phyloP scores from a whole-genome alignment of 129 eudicot genomes.

The Arctium minus region DNA sequence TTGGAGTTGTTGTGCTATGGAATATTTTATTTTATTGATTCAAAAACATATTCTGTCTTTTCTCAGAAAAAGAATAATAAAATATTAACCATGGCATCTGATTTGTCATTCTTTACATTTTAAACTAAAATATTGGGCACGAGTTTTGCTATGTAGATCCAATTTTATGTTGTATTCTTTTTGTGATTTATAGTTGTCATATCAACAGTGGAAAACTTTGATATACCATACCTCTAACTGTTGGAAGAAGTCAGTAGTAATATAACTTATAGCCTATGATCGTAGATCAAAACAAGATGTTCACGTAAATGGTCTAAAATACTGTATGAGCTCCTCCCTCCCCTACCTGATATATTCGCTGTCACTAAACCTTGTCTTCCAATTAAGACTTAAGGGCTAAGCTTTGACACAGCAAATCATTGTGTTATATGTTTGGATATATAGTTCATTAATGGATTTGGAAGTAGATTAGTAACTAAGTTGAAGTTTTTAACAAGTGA shows the following conservation, averaged over 20 bases:
- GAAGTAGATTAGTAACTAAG: not conserved
- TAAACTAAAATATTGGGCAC: not conserved
- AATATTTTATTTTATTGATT: constrained; percentile 19
- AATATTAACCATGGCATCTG: constrained; percentile 8
- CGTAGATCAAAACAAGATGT: no score
- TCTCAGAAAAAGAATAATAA: constrained; percentile 9
- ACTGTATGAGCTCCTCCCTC: not conserved
- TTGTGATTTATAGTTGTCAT: not conserved
- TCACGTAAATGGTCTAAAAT: not conserved
- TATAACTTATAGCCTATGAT: not conserved
- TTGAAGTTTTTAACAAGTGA: not conserved
- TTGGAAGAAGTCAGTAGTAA: not conserved
- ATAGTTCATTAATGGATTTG: not conserved
- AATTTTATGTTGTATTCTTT: not conserved
- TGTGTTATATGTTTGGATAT: not conserved
- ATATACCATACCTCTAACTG: not conserved
- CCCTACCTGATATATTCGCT: not conserved
- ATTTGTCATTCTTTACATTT: constrained; percentile 13
- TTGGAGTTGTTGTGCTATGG: constrained; percentile 13
- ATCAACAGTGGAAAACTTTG: not conserved
- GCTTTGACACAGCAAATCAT: not conserved
- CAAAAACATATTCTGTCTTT: constrained; percentile 17
- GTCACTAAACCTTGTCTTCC: not conserved
- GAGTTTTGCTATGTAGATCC: constrained; percentile 20
- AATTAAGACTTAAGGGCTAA: not conserved